Evolutionary conservation across 2,329 filamentous ascomycete genomes (phyloP), one percentile per base, ranked within the genome.

Genomic region (Phialocephala sp.): DNA sequence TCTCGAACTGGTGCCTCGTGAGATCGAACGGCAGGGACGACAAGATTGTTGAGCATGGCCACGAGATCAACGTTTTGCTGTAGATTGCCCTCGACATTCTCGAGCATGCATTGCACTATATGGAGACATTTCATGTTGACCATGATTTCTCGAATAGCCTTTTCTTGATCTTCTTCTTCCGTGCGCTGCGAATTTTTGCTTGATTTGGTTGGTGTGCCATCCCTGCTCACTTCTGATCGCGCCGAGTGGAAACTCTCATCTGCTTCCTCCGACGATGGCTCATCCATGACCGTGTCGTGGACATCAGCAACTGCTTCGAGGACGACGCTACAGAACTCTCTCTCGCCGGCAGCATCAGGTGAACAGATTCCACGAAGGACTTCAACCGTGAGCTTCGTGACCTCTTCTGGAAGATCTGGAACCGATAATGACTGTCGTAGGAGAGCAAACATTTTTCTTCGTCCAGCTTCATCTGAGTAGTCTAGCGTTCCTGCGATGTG

Each of bases 101-200:
- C 89, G 60, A 99, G 85, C 91, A 98, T 97, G 82, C 93, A 98
- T 78, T 97, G 93, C 32, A 96, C 94, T 71, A 99, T 97, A 76
- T 97, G 92, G 68, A 99, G 84, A 78, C 95, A 98, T 80, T 98
- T 98, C 87, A 97, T 94, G 82, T 98, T 98, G 77, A 98, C 91
- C 82, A 97, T 89, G 75, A 97, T 95, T 79, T 97, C 93, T 70
- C 88, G 89, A 71, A 97, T 88, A 1, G 91, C 92, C 80, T 94
- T 96, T 56, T 86, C 84, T 71, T 87, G 84, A 11, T 87, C 86
- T 68, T 89, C 87, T 71, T 91, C 90, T 64, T 90, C 88, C 59
- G 81, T 75, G 37, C 78, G 78, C 72, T 82, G 83, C 58, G 77
- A 78, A 47, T 77, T 77, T 71, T 81, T 82, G 11, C 62, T 66